phyloP scores from a whole-genome alignment of 2,329 filamentous ascomycete genomes.

The Lizonia empirigonia region DNA sequence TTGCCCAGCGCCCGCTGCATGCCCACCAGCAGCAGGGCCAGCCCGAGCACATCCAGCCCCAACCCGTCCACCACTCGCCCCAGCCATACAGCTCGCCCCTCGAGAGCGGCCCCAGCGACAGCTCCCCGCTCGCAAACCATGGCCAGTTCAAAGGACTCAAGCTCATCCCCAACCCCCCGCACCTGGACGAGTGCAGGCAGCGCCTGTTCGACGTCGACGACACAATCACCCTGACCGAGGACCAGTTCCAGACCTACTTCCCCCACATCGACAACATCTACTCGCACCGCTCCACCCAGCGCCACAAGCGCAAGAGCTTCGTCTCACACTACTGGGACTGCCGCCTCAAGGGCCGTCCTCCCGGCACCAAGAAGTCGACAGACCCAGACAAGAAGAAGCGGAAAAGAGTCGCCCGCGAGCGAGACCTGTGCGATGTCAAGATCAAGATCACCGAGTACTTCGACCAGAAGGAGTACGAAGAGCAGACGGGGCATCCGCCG shows the following conservation, averaged over 20 bases:
- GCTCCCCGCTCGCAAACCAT: slow-evolving; percentile 53
- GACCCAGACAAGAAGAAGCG: slow-evolving; percentile 83
- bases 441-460: slow-evolving; percentile 86
- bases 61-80: slow-evolving; percentile 9
- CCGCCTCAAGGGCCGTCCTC: slow-evolving; percentile 76
- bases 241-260: slow-evolving; percentile 82
- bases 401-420: slow-evolving; percentile 74
- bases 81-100: slow-evolving; percentile 15
- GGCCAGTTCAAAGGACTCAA: slow-evolving; percentile 60
- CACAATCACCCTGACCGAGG: slow-evolving; percentile 72
- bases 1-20: slow-evolving; percentile 23
- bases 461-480: slow-evolving; percentile 55
- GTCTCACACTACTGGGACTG: slow-evolving; percentile 87
- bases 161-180: slow-evolving; percentile 68
- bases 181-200: slow-evolving; percentile 71
- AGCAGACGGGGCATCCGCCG: slow-evolving; percentile 40
- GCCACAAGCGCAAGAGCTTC: slow-evolving; percentile 81
- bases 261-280: slow-evolving; percentile 85
- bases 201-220: slow-evolving; percentile 78
- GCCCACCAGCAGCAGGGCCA: too few species aligned
- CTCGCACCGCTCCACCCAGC: slow-evolving; percentile 80
- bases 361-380: slow-evolving; percentile 78
- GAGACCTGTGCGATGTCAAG: slow-evolving; percentile 84
- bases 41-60: slow-evolving; percentile 19
- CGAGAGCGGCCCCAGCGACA: slow-evolving; percentile 16